phyloP scores from a whole-genome alignment of 192 early-diverging fungal genomes.

The Coemansia sp. region DNA sequence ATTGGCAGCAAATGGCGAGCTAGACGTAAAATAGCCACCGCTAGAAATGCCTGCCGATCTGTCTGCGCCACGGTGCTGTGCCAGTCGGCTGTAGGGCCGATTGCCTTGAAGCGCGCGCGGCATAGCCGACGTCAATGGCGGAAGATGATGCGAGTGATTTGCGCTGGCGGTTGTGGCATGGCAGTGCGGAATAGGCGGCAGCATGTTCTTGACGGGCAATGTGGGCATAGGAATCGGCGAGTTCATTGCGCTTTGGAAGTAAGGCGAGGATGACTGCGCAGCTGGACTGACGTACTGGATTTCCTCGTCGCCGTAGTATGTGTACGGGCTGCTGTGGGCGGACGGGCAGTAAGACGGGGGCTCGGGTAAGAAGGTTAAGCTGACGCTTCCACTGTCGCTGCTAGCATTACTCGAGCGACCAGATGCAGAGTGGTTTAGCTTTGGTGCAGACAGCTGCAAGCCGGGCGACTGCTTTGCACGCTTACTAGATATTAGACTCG shows the following conservation, averaged over 20 bases:
- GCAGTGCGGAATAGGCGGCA: constrained; percentile 11
- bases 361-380: not conserved
- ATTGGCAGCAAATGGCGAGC: not conserved
- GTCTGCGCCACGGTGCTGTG: not conserved
- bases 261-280: constrained; percentile 32
- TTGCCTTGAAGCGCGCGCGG: not conserved
- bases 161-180: constrained; percentile 3
- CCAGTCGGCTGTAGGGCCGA: not conserved
- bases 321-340: constrained; percentile 21
- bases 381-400: not conserved
- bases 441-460: not conserved
- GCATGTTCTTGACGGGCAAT: constrained; percentile 13
- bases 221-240: constrained; percentile 32
- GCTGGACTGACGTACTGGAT: constrained; percentile 43
- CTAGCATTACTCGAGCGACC: constrained; percentile 1
- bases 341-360: constrained; percentile 5
- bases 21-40: not conserved
- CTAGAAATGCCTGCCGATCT: not conserved
- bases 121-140: constrained; percentile 9
- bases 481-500: not conserved
- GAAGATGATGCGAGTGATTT: constrained; percentile 2
- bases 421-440: not conserved
- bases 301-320: constrained; percentile 10
- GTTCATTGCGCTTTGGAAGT: constrained; percentile 48
- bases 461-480: not conserved